Conservation (phyloP, 805 yeast genomes). For the Blastobotrys muscicola region DNA sequence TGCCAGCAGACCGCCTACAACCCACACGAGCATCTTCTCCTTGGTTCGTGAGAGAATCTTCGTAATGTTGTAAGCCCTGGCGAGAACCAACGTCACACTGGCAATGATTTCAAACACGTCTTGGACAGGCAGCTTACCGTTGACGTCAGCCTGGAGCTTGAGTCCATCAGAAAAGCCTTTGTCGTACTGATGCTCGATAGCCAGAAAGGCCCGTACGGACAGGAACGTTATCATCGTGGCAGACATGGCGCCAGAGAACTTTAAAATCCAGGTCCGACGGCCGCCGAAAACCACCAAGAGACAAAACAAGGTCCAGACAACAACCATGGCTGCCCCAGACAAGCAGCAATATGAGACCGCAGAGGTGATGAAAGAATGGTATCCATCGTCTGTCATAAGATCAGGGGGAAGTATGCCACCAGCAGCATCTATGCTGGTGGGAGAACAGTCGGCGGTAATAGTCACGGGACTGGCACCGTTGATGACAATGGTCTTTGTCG, state of each 20-base stretch:
- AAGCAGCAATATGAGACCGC: neutral
- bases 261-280: neutral
- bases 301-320: neutral
- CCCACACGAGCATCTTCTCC: conserved; percentile 12
- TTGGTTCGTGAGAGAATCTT: conserved; percentile 13
- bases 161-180: conserved; percentile 2
- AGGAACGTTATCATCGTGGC: conserved; percentile 6
- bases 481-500: conserved; percentile 7
- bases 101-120: conserved; percentile 5
- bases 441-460: conserved; percentile 9
- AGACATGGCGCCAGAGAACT: neutral
- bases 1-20: conserved; percentile 11
- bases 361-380: neutral
- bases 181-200: conserved; percentile 2
- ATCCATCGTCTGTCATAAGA: neutral
- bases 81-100: conserved; percentile 6
- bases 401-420: neutral
- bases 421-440: conserved; percentile 4
- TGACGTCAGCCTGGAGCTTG: conserved; percentile 3
- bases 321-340: conserved; percentile 6
- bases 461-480: conserved; percentile 4
- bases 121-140: neutral
- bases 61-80: conserved; percentile 12
- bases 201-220: conserved; percentile 4
- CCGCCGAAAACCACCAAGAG: neutral